Conservation (phyloP, 495 filamentous ascomycete genomes). For the Cercophora newfieldiana region DNA sequence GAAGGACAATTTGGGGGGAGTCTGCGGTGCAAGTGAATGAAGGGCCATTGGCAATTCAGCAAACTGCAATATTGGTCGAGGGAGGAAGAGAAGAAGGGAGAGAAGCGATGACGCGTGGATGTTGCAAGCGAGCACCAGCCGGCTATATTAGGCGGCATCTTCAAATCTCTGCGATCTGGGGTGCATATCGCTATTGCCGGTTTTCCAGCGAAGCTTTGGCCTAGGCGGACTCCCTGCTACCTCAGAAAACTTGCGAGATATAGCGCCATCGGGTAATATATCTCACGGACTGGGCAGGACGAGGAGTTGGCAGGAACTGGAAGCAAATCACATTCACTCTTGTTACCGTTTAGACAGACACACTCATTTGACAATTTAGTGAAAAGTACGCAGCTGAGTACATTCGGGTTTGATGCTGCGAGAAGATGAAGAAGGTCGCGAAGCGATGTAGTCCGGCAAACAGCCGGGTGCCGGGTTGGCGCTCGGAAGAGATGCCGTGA, state of each 20-base stretch:
- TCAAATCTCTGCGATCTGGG: conserved; percentile 6
- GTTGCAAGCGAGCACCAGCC: neutral
- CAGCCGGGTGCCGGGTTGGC: conserved; percentile 7
- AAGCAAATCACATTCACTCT: neutral
- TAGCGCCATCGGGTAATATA: neutral
- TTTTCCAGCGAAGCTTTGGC: neutral
- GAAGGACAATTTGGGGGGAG: neutral
- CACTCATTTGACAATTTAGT: neutral
- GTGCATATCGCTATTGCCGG: conserved; percentile 13
- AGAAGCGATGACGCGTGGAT: conserved; percentile 10
- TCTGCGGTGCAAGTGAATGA: neutral
- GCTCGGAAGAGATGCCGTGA: conserved; percentile 12
- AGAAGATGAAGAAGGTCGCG: neutral
- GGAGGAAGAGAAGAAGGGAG: neutral
- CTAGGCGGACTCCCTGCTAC: neutral
- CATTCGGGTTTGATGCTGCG: neutral
- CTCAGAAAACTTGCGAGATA: neutral
- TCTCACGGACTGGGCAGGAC: neutral
- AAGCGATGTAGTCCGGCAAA: neutral
- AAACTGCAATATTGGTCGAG: neutral
- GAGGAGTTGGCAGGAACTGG: neutral
- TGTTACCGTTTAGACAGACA: neutral
- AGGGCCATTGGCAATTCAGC: neutral
- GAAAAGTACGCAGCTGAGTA: neutral
- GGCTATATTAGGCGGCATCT: conserved; percentile 5